Conservation (phyloP, 208 protist species). For the Acanthamoeba culbertsoni region DNA sequence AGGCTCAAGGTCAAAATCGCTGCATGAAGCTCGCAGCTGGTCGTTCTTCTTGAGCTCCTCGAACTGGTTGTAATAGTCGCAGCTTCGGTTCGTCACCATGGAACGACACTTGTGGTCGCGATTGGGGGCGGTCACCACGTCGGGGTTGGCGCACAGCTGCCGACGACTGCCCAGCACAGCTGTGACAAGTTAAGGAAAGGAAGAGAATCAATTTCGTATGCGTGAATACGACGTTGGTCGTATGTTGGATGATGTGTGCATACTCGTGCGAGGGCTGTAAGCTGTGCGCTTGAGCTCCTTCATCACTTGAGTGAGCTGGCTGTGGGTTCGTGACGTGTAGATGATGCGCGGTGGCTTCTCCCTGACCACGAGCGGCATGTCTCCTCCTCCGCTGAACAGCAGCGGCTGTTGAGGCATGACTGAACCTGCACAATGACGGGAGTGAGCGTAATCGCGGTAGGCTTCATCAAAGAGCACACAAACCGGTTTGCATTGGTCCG, state of each 20-base stretch:
- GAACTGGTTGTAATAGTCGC: conserved; percentile 37
- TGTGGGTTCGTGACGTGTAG: conserved; percentile 95
- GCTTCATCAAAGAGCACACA: not conserved
- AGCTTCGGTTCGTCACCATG: not conserved
- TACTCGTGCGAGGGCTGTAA: conserved; percentile 80
- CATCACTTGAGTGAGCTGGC: conserved; percentile 94
- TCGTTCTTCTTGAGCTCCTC: not conserved
- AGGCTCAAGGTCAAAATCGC: not conserved
- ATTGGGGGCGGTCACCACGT: conserved; percentile 48
- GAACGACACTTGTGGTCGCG: conserved; percentile 27
- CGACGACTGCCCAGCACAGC: conserved; percentile 91
- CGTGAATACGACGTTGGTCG: not conserved
- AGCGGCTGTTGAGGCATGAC: not conserved
- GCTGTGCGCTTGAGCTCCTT: conserved; percentile 90
- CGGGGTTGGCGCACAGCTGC: conserved; percentile 93
- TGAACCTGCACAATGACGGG: not conserved
- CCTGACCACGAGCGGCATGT: not conserved
- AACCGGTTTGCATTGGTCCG: not conserved
- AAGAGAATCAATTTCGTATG: not conserved
- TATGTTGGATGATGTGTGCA: not conserved
- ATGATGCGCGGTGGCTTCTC: conserved; percentile 84
- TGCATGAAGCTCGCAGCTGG: not conserved
- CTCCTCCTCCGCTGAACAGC: not conserved
- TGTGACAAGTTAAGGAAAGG: not conserved
- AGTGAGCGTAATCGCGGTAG: not conserved